Conservation (phyloP, 768 basidiomycete species). For the Cystobasidiopsis lactophilus region DNA sequence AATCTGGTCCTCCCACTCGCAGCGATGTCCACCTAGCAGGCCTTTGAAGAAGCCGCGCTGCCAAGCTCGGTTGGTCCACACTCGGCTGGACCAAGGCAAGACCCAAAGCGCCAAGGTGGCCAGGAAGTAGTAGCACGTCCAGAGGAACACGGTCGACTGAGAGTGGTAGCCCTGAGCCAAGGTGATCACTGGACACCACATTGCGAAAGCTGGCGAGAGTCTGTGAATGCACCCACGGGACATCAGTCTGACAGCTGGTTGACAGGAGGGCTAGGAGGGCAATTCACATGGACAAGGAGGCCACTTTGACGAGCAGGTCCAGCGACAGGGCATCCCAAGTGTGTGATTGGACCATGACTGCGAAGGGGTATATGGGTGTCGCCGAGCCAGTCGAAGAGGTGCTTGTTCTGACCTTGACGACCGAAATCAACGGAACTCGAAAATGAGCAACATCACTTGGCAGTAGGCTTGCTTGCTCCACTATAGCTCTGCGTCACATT, state of each 20-base stretch:
- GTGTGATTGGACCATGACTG: too few relatives aligned
- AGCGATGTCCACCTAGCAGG: background rate
- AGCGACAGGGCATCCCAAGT: background rate
- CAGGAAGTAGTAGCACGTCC: background rate
- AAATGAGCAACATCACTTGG: conserved; percentile 4
- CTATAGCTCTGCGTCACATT: background rate
- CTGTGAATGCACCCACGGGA: too few relatives aligned
- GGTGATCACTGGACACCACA: conserved; percentile 4
- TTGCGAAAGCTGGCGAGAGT: background rate
- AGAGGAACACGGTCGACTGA: background rate
- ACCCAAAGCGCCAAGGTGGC: conserved; percentile 1
- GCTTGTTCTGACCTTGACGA: too few relatives aligned
- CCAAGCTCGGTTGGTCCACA: conserved; percentile 5
- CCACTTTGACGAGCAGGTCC: background rate
- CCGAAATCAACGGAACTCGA: too few relatives aligned
- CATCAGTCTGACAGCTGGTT: too few relatives aligned
- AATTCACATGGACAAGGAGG: background rate
- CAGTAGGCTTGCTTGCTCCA: background rate
- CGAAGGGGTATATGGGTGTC: too few relatives aligned
- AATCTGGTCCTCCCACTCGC: conserved; percentile 7
- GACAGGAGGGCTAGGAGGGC: too few relatives aligned
- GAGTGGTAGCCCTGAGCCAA: background rate
- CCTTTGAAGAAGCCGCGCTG: background rate
- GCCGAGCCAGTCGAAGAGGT: too few relatives aligned
- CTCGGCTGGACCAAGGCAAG: background rate